phyloP scores from a whole-genome alignment of 2,329 filamentous ascomycete species.

The Paramyrothecium roridum region DNA sequence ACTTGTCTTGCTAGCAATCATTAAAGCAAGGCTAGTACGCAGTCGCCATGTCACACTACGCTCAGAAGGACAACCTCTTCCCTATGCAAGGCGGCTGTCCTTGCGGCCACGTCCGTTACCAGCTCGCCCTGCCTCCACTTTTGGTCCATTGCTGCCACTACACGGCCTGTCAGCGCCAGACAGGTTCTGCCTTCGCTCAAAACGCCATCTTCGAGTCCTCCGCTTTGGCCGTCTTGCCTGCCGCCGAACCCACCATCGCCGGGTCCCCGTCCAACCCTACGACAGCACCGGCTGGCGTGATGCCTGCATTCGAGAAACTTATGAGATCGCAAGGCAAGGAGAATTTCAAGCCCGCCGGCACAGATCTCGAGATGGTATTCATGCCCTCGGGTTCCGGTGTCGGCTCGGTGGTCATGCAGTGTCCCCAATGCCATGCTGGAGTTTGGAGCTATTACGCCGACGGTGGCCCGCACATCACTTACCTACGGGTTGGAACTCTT shows the following conservation, averaged over 20 bases:
- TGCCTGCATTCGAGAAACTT: constrained; percentile 14
- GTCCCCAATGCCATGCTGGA: constrained; percentile 35
- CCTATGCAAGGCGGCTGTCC: constrained; percentile 52
- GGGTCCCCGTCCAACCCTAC: constrained; percentile 7
- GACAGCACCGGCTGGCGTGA: constrained; percentile 7
- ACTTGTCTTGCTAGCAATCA: no score
- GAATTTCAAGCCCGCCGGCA: not conserved
- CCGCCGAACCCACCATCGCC: constrained; percentile 17
- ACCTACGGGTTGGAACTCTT: constrained; percentile 41
- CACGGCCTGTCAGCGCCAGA: constrained; percentile 42
- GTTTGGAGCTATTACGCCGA: constrained; percentile 40
- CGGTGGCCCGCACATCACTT: constrained; percentile 24
- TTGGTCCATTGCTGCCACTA: constrained; percentile 45
- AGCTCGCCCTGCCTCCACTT: constrained; percentile 54
- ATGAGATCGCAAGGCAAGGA: constrained; percentile 12
- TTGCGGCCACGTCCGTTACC: constrained; percentile 67
- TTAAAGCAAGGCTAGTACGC: not conserved
- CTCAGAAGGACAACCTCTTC: constrained; percentile 17
- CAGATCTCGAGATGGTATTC: constrained; percentile 15
- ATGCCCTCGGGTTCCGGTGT: constrained; percentile 36
- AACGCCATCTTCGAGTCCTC: constrained; percentile 39
- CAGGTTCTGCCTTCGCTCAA: constrained; percentile 34
- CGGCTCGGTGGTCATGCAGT: constrained; percentile 38
- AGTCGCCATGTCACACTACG: constrained; percentile 19
- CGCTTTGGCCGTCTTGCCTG: constrained; percentile 26